Conservation (phyloP, 305 asterid genomes). For the Fraxinus sp. region DNA sequence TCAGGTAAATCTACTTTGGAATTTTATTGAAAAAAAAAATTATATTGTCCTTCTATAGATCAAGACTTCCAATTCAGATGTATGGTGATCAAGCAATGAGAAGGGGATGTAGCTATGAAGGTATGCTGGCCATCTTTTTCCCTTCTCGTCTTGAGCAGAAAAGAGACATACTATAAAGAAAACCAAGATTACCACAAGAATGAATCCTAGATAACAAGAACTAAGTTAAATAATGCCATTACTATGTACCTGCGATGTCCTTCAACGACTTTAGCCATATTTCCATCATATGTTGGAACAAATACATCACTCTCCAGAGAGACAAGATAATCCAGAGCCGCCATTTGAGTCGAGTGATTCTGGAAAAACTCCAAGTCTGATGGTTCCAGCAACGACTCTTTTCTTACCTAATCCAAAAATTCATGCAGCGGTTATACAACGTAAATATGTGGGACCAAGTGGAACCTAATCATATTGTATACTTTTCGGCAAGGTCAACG, state of each 20-base stretch:
- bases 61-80: neutral
- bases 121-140: neutral
- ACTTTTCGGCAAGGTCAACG: neutral
- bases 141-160: neutral
- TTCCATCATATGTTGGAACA: slow-evolving; percentile 88
- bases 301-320: slow-evolving; percentile 81
- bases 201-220: neutral
- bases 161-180: neutral
- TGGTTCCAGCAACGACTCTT: slow-evolving; percentile 65
- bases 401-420: slow-evolving; percentile 52
- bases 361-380: slow-evolving; percentile 53
- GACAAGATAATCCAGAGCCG: slow-evolving; percentile 84
- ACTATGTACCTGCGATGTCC: slow-evolving; percentile 74
- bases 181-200: neutral
- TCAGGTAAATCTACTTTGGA: neutral
- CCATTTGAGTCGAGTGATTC: slow-evolving; percentile 91
- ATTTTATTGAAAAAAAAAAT: neutral
- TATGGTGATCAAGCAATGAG: neutral
- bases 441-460: neutral
- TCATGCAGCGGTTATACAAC: slow-evolving; percentile 6
- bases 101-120: neutral
- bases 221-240: neutral
- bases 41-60: neutral
- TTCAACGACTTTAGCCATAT: slow-evolving; percentile 94
- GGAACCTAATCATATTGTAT: neutral